Conservation (phyloP, 2,329 filamentous ascomycete genomes). For the Diaporthe citrichinensis region DNA sequence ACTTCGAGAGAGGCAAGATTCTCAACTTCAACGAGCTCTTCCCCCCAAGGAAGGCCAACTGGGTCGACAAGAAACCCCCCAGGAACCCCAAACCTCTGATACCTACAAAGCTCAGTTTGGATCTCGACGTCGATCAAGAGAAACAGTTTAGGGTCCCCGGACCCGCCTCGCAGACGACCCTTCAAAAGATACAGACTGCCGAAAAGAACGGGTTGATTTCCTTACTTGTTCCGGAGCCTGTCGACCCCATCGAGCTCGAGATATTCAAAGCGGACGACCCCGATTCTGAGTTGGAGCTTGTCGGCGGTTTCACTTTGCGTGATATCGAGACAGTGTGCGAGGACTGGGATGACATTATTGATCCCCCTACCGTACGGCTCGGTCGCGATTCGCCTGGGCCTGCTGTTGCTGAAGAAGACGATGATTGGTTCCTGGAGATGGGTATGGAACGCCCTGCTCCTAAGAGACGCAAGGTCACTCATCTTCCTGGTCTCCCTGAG, state of each 20-base stretch:
- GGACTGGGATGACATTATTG: conserved; percentile 82
- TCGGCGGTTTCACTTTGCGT: conserved; percentile 82
- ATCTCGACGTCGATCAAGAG: conserved; percentile 88
- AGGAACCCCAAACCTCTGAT: conserved; percentile 87
- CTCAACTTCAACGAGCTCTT: conserved; percentile 88
- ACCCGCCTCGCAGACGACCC: conserved; percentile 65
- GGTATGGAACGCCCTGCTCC: conserved; percentile 63
- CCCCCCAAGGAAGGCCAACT: conserved; percentile 83
- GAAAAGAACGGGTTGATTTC: conserved; percentile 64
- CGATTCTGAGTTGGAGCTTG: conserved; percentile 72
- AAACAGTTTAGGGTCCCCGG: conserved; percentile 85
- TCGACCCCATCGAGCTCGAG: conserved; percentile 61
- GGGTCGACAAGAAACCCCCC: conserved; percentile 81
- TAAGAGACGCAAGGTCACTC: conserved; percentile 75
- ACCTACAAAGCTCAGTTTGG: conserved; percentile 89
- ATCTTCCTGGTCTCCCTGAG: conserved; percentile 66
- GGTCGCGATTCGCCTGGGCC: conserved; percentile 40
- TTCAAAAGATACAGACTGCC: conserved; percentile 68
- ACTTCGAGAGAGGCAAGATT: conserved; percentile 81
- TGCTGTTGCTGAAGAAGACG: conserved; percentile 64
- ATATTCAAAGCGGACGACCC: conserved; percentile 57
- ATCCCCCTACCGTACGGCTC: conserved; percentile 55
- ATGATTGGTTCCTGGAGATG: conserved; percentile 76
- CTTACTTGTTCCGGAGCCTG: conserved; percentile 56
- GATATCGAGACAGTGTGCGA: conserved; percentile 89